Conservation (phyloP, 345 rosid genomes). For the Syzygium aromaticum region DNA sequence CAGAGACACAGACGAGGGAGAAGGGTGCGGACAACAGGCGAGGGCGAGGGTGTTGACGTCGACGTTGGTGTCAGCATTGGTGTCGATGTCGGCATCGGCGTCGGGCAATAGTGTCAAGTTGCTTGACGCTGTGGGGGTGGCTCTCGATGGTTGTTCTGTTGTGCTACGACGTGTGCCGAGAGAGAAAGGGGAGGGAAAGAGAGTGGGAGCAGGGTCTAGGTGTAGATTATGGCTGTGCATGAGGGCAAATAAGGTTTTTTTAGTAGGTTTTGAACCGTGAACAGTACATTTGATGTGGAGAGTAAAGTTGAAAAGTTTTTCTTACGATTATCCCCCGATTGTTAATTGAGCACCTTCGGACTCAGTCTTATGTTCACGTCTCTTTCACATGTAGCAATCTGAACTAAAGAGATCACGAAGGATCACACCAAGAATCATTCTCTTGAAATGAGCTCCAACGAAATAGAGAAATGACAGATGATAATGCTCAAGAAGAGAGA, state of each 20-base stretch:
- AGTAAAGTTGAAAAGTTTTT: background rate
- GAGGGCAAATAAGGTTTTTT: background rate
- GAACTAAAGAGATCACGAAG: background rate
- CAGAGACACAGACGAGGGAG: background rate
- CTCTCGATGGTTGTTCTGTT: background rate
- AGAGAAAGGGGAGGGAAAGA: background rate
- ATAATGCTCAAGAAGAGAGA: background rate
- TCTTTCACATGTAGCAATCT: background rate
- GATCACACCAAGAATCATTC: background rate
- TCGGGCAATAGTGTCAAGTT: background rate
- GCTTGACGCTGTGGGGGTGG: background rate
- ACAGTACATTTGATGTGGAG: background rate
- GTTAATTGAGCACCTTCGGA: background rate
- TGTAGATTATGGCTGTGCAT: background rate
- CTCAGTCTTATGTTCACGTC: background rate
- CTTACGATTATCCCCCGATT: background rate
- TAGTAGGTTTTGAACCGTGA: background rate
- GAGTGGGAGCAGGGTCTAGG: background rate
- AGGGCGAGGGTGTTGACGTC: background rate
- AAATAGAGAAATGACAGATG: background rate
- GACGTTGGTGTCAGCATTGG: background rate
- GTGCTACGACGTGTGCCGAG: background rate
- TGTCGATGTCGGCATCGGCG: accelerated
- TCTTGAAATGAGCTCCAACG: background rate
- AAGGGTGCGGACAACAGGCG: background rate